phyloP scores from a whole-genome alignment of 768 basidiomycete species.

The Nidularia sp. region DNA sequence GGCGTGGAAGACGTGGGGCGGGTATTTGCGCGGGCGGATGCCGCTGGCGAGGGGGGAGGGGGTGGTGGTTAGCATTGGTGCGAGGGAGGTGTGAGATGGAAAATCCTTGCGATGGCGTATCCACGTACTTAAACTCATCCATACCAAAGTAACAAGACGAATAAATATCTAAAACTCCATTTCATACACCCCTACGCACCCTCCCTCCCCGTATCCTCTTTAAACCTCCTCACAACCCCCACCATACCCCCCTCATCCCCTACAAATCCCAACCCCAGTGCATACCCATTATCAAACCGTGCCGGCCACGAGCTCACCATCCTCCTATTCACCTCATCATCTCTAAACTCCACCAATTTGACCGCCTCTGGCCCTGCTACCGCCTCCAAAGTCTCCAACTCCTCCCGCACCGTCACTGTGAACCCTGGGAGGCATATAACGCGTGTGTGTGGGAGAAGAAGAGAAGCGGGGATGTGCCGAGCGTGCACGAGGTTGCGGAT shows the following conservation, averaged over 20 bases:
- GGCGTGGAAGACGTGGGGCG: no score
- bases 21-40: no score
- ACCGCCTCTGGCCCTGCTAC: slow-evolving; percentile 47
- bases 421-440: slow-evolving; percentile 60
- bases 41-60: no score
- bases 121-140: no score
- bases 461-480: slow-evolving; percentile 37
- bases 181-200: neutral
- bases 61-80: no score
- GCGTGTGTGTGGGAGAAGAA: slow-evolving; percentile 40
- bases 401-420: slow-evolving; percentile 50
- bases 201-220: slow-evolving; percentile 2
- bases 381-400: slow-evolving; percentile 46
- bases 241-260: slow-evolving; percentile 44
- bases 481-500: slow-evolving; percentile 50
- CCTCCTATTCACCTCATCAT: slow-evolving; percentile 36
- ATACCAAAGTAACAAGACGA: no score
- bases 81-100: no score
- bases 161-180: no score
- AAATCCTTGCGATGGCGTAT: no score
- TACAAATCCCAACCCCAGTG: slow-evolving; percentile 36
- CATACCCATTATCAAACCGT: slow-evolving; percentile 38
- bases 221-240: slow-evolving; percentile 33
- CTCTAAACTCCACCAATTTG: slow-evolving; percentile 41
- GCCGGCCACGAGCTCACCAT: slow-evolving; percentile 47